Evolutionary conservation across 2,329 filamentous ascomycete genomes (phyloP).

Genomic region (Pseudogymnoascus sp.): DNA sequence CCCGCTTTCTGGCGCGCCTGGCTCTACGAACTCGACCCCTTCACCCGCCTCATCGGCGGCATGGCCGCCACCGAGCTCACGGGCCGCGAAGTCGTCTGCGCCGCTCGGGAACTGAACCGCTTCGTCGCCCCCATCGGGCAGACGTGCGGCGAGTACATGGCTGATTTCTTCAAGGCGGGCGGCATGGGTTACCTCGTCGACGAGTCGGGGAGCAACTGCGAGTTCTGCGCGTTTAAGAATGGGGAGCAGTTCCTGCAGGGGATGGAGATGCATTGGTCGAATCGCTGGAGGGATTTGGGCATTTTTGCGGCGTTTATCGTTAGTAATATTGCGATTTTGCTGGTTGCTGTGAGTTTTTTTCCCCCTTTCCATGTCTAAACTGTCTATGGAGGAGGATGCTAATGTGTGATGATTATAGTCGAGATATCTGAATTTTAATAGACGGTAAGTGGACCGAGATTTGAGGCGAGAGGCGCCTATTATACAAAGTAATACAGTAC

Average conservation of each 20-base stretch:
- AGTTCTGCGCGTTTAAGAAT: constrained; percentile 54
- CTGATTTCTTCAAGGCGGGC: constrained; percentile 40
- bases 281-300: constrained; percentile 77
- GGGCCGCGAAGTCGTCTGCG: constrained; percentile 42
- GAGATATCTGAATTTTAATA: constrained; percentile 41
- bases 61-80: constrained; percentile 49
- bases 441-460: constrained; percentile 30
- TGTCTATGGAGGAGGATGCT: constrained; percentile 1
- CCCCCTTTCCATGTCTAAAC: not conserved
- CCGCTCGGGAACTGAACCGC: constrained; percentile 42
- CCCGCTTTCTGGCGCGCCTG: constrained; percentile 58
- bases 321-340: constrained; percentile 65
- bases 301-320: constrained; percentile 71
- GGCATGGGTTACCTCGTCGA: constrained; percentile 47
- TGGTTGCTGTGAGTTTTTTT: constrained; percentile 45
- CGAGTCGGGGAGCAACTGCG: constrained; percentile 48
- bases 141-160: constrained; percentile 55
- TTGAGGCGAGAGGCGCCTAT: constrained; percentile 4
- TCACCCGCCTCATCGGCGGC: constrained; percentile 54
- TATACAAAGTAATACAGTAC: constrained; percentile 5
- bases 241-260: constrained; percentile 74
- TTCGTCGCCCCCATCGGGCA: constrained; percentile 34
- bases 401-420: constrained; percentile 28
- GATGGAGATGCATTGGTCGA: constrained; percentile 58
- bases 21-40: constrained; percentile 54